Conservation (phyloP, 2,329 filamentous ascomycete genomes). For the Pseudogymnoascus sp. region DNA sequence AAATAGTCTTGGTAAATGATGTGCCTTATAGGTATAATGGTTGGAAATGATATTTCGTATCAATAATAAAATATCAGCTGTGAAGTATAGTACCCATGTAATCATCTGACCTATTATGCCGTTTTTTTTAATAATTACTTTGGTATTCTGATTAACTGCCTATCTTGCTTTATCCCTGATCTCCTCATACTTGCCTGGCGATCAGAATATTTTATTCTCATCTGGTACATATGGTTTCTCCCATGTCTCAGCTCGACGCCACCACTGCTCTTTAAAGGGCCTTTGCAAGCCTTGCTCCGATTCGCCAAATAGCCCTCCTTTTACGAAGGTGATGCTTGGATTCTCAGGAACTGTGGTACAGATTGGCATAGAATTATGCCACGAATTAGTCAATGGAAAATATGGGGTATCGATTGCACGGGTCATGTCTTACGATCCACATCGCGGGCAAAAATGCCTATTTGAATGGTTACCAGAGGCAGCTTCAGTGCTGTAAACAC, state of each 20-base stretch:
- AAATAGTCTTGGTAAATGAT: background rate
- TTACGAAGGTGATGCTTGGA: slow-evolving; percentile 10
- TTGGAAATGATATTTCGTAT: background rate
- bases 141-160: background rate
- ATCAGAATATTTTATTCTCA: background rate
- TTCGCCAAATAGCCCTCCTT: slow-evolving; percentile 14
- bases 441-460: slow-evolving; percentile 14
- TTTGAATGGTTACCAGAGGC: slow-evolving; percentile 13
- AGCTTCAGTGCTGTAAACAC: slow-evolving; percentile 12
- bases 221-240: slow-evolving; percentile 10
- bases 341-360: slow-evolving; percentile 9
- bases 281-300: slow-evolving; percentile 9
- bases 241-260: slow-evolving; percentile 14
- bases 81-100: background rate
- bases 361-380: slow-evolving; percentile 9
- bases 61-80: background rate
- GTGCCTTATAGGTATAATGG: background rate
- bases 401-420: background rate
- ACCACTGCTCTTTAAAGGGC: slow-evolving; percentile 13
- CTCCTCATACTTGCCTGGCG: background rate
- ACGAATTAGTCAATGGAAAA: background rate
- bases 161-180: background rate
- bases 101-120: background rate
- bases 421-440: slow-evolving; percentile 12
- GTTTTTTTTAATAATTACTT: background rate